Evolutionary conservation across 2,329 filamentous ascomycete genomes (phyloP), one percentile per base, ranked within the genome.

Genomic region (Nothophaeocryptopus gaeumannii): DNA sequence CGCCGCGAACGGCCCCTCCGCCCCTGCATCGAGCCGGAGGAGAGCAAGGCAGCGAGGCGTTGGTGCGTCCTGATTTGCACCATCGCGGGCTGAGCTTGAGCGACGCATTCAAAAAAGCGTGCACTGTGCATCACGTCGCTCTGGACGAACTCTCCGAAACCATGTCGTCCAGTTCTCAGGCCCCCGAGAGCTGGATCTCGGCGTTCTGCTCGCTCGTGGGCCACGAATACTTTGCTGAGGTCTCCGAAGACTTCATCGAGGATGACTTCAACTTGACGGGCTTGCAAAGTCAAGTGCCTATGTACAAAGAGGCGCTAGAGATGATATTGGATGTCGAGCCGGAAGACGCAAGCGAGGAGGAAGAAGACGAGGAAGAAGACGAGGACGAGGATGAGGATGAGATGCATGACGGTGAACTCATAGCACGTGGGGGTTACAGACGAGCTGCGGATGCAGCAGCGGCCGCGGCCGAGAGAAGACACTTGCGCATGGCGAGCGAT

Each of bases 211-310:
- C 89, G 34, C 78, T 97, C 39, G 81, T 97, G 53, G 93, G 93
- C 55, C 93, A 99, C 70, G 93, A 99, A 72, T 99, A 97, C 75
- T 99, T 99, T 72, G 93, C 93, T 56, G 93, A 99, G 76, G 92
- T 99, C 43, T 93, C 89, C 39, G 93, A 99, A 74, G 93, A 99
- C 67, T 99, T 99, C 65, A 97, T 99, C 67, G 93, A 99, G 72
- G 93, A 99, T 83, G 93, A 99, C 72, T 99, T 99, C 79, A 99
- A 99, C 72, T 78, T 99, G 58, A 99, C 93, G 1, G 93, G 93
- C 42, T 78, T 99, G 64, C 90, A 96, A 72, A 88, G 85, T 53
- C 92, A 97, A 74, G 93, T 99, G 45, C 86, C 89, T 58, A 96
- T 96, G 88, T 99, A 99, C 72, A 99, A 97, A 73, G 93, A 99